Conservation (phyloP, 2,329 filamentous ascomycete species). For the Gremmenia infestans region DNA sequence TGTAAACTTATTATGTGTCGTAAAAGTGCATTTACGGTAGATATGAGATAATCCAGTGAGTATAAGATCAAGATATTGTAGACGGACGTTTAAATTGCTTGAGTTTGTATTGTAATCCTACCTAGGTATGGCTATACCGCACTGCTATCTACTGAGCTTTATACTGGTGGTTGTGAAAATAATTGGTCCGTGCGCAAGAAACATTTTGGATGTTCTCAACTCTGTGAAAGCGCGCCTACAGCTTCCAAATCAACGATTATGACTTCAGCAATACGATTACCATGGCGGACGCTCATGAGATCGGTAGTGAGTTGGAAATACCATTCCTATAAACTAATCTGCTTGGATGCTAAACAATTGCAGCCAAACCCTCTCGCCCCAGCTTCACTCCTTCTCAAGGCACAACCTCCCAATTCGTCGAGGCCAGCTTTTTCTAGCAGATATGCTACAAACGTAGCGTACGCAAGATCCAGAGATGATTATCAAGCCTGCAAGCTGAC, state of each 20-base stretch:
- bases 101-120: neutral
- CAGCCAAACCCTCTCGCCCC: conserved; percentile 16
- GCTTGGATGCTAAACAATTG: conserved; percentile 2
- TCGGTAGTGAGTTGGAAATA: conserved; percentile 9
- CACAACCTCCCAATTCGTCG: neutral
- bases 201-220: neutral
- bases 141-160: neutral
- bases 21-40: too few species aligned
- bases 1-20: too few species aligned
- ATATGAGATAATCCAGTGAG: too few species aligned
- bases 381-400: conserved; percentile 4
- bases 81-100: too few species aligned
- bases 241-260: neutral
- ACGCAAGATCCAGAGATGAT: neutral
- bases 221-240: neutral
- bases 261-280: conserved; percentile 17
- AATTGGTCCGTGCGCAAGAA: neutral
- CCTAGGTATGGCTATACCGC: neutral
- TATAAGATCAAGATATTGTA: too few species aligned
- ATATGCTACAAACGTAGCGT: conserved; percentile 9
- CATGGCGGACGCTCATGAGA: conserved; percentile 19
- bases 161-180: neutral
- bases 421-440: conserved; percentile 1
- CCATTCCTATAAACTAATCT: neutral
- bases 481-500: neutral